Evolutionary conservation across 306 rosid species (phyloP).

Genomic region (Purshia tridentata): DNA sequence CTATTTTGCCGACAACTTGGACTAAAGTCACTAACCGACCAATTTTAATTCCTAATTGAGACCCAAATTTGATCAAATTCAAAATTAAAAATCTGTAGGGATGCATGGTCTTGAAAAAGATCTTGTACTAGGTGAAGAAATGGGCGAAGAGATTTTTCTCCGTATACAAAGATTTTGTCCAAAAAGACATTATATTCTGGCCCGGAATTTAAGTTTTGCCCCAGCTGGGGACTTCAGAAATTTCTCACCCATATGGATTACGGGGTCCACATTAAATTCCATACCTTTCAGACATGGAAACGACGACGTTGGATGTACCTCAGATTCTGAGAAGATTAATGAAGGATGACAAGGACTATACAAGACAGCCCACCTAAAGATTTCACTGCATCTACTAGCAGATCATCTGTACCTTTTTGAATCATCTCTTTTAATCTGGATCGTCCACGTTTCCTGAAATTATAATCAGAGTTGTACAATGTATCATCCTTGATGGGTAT

Average conservation of each 20-base stretch:
- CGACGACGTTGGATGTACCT: not conserved
- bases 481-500: not conserved
- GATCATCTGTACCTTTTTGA: not conserved
- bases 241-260: not conserved
- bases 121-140: no score
- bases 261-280: not conserved
- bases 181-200: no score
- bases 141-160: no score
- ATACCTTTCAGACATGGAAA: no score
- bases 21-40: constrained; percentile 39
- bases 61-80: no score
- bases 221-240: no score
- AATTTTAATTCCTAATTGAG: not conserved
- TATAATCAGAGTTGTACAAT: constrained; percentile 1
- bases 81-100: no score
- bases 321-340: not conserved
- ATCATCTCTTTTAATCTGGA: not conserved
- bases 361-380: constrained; percentile 1
- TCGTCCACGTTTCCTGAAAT: constrained; percentile 10
- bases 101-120: no score
- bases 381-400: constrained; percentile 6
- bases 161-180: no score
- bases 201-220: no score
- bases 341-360: constrained; percentile 5
- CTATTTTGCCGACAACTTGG: constrained; percentile 46